phyloP scores from a whole-genome alignment of 345 rosid species.

The Hevea brasiliensis region DNA sequence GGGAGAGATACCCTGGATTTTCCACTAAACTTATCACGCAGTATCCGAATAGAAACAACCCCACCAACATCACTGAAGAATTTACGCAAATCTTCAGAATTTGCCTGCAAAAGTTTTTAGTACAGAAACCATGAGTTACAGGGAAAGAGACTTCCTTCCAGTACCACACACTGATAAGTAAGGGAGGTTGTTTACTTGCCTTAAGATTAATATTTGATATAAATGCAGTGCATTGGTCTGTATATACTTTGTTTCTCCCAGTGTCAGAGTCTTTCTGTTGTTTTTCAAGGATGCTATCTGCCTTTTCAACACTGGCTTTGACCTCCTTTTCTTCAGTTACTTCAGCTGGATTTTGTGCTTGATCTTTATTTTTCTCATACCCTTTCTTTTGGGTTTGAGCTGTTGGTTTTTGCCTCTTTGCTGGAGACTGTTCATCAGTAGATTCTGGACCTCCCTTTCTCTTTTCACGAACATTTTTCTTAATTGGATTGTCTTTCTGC shows the following conservation, averaged over 20 bases:
- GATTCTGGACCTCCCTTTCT: slow-evolving; percentile 52
- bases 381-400: slow-evolving; percentile 41
- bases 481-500: slow-evolving; percentile 40
- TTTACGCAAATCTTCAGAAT: slow-evolving; percentile 54
- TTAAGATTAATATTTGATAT: slow-evolving; percentile 62
- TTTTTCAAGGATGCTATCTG: slow-evolving; percentile 37
- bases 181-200: slow-evolving; percentile 40
- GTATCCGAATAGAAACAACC: slow-evolving; percentile 65
- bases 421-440: slow-evolving; percentile 60
- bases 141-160: neutral
- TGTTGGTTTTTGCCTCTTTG: slow-evolving; percentile 59
- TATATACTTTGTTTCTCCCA: slow-evolving; percentile 54
- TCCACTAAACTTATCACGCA: slow-evolving; percentile 75
- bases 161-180: neutral
- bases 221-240: slow-evolving; percentile 85
- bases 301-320: slow-evolving; percentile 36
- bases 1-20: slow-evolving; percentile 66
- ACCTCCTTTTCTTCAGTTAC: slow-evolving; percentile 31
- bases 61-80: slow-evolving; percentile 82
- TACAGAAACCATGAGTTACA: neutral
- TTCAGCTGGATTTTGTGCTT: slow-evolving; percentile 34
- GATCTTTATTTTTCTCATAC: slow-evolving; percentile 32
- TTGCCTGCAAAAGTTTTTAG: slow-evolving; percentile 47
- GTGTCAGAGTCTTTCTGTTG: slow-evolving; percentile 35
- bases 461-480: slow-evolving; percentile 58